Evolutionary conservation across 2,329 filamentous ascomycete species (phyloP), one percentile per base, ranked within the genome.

Genomic region (Huntiella savannae): DNA sequence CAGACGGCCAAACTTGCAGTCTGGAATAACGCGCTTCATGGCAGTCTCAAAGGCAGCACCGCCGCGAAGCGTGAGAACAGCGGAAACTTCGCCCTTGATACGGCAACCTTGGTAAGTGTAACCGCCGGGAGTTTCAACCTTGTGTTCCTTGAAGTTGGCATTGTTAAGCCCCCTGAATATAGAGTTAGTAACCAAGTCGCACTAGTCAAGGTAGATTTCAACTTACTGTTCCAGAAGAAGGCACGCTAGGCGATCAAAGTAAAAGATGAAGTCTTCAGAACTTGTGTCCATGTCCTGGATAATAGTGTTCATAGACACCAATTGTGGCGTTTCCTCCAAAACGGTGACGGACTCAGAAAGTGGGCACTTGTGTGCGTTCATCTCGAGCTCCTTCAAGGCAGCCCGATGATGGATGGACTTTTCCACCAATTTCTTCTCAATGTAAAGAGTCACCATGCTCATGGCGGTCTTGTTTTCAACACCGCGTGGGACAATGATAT

Each of bases 381-480:
- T 67, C 45, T 88, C 84, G 1, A 96, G 70, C 48, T 76, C 78
- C 45, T 75, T 75, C 13, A 98, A 71, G 32, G 84, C 83, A 49
- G 78, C 75, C 49, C 84, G 80, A 58, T 96, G 91, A 53, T 79
- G 72, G 41, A 73, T 73, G 1, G 87, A 95, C 60, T 96, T 96
- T 52, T 86, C 77, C 36, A 84, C 67, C 4, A 98, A 70, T 50
- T 84, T 93, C 53, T 82, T 81, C 58, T 87, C 79, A 51, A 96
- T 88, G 57, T 92, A 91, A 55, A 93, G 86, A 33, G 85, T 82
- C 48, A 98, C 84, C 83, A 96, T 95, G 47, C 75, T 69, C 58
- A 98, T 93, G 4, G 91, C 91, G 17, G 94, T 91, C 52, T 76
- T 77, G 57, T 98, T 98, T 59, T 98, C 84, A 53, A 96, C 85